Evolutionary conservation across 2,329 filamentous ascomycete genomes (phyloP), one percentile per base, ranked within the genome.

Genomic region (Aspergillus sp.): DNA sequence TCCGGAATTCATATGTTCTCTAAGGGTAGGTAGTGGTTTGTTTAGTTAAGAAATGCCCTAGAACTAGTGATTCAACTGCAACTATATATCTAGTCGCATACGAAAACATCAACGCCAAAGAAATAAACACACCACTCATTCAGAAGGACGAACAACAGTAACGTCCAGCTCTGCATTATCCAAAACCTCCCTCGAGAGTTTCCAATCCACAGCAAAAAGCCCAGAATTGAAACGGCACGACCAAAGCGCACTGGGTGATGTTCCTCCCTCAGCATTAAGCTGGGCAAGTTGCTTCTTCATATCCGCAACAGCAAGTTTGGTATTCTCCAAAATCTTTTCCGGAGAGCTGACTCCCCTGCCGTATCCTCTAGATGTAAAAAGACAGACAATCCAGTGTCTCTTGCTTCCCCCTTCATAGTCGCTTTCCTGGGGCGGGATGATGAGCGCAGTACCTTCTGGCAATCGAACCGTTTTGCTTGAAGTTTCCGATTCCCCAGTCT

Each of bases 171-270:
- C 62, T 4, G 67, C 57, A 0, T 57, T 52, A 41, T 71, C 62
- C 32, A 83, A 41, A 1, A 76, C 59, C 5, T 47, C 51, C 44
- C 64, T 67, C 0, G 77, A 79, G 30, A 64, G 56, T 43, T 66
- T 59, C 80, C 80, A 83, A 9, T 70, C 63, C 27, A 83, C 76
- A 0, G 61, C 64, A 56, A 83, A 83, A 30, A 75, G 59, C 0
- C 77, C 79, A 27, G 76, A 74, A 53, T 83, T 83, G 50, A 83
- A 78, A 45, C 70, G 71, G 49, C 75, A 77, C 43, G 76, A 73
- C 46, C 70, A 70, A 0, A 80, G 48, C 11, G 63, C 62, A 5
- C 51, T 53, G 0, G 67, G 54, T 4, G 26, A n/a, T 12, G 32
- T 41, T 6, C 46, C 47, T 7, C 42, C 49, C 11, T 26, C 49